Base-by-base conservation (phyloP, 2,329 filamentous ascomycete species). In the Aureobasidium sp. region DNA sequence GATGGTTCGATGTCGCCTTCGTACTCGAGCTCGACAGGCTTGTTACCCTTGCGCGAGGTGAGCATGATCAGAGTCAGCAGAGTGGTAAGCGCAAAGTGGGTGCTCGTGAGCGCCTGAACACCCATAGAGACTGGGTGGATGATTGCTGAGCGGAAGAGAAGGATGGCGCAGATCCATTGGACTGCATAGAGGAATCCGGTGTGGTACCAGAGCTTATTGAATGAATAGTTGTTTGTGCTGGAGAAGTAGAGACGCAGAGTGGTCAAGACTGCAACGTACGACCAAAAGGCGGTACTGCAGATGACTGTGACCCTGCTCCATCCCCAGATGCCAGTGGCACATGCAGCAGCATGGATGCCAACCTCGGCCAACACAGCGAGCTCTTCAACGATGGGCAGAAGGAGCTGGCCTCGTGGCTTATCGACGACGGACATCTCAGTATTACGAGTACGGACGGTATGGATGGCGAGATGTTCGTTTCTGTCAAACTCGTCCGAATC, bases 31-130 rank as follows among this genome's bases (percentile, higher is more conserved):
- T 92, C 76, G 13, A 99, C 89, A 3, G 88, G 86, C 74, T 91
- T 94, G 74, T 97, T 97, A 48, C 94, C 94, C 76, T 91, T 94
- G 66, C 94, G 86, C 64, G 91, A 95, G 57, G 86, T 89, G 62
- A 95, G 75, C 47, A 90, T 85, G 71, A 97, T 86, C 49, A 83
- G 73, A 59, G 91, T 86, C 13, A 99, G 81, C 13, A 96, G 72
- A 0, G 88, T 87, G 6, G 83, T 85, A 63, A 97, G 77, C 1
- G 79, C 78, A 70, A 97, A 97, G 68, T 95, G 86, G 63, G 83
- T 75, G 64, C 91, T 86, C 65, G 85, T 81, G 50, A 96, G 78
- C 53, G 81, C 79, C 70, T 88, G 82, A 4, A 85, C 79, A 42
- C 86, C 73, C 59, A 72, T 75, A 8, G 89, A 89, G 54, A 78